These are phyloP conservation scores for Cylindrotheca fusiformis DNA, from an alignment of 108 stramenopile genomes.

Conservation along the genomic window DNA sequence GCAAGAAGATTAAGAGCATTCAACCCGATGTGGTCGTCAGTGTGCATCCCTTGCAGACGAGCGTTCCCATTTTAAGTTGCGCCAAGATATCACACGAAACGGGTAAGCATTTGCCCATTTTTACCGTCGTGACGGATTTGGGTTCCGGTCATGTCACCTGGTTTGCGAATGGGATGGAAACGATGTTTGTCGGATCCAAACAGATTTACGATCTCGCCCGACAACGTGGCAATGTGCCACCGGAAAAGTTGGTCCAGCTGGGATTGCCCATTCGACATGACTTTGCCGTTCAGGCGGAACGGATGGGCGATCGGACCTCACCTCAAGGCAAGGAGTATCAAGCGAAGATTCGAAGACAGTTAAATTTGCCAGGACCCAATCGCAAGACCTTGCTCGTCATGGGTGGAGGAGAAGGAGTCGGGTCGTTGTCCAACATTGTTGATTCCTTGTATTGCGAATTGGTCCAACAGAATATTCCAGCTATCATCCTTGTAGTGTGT, in stretches of 20 bases:
- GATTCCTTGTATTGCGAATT: conserved; percentile 74
- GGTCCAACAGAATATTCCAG: conserved; percentile 60
- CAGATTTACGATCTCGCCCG: conserved; percentile 70
- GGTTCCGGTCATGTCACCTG: conserved; percentile 91
- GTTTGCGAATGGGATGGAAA: conserved; percentile 91
- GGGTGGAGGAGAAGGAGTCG: conserved; percentile 96
- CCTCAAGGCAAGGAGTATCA: conserved; percentile 60
- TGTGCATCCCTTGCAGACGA: conserved; percentile 96
- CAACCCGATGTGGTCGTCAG: conserved; percentile 91
- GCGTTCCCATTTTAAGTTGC: conserved; percentile 85
- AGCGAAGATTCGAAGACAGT: conserved; percentile 30
- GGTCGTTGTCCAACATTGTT: conserved; percentile 84
- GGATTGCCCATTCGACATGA: conserved; percentile 95
- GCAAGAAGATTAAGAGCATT: conserved; percentile 54
- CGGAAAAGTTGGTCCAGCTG: conserved; percentile 79
- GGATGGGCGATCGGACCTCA: conserved; percentile 67
- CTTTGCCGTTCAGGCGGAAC: conserved; percentile 71
- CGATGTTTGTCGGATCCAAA: conserved; percentile 88
- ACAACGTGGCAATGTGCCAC: conserved; percentile 71
- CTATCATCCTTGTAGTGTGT: conserved; percentile 90
- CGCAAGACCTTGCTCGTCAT: conserved; percentile 55
- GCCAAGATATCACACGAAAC: conserved; percentile 74
- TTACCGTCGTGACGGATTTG: conserved; percentile 97
- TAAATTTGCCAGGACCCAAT: conserved; percentile 48
- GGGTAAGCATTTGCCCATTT: conserved; percentile 80